Conservation (phyloP, 169 alveolate genomes). For the Neospora caninum region DNA sequence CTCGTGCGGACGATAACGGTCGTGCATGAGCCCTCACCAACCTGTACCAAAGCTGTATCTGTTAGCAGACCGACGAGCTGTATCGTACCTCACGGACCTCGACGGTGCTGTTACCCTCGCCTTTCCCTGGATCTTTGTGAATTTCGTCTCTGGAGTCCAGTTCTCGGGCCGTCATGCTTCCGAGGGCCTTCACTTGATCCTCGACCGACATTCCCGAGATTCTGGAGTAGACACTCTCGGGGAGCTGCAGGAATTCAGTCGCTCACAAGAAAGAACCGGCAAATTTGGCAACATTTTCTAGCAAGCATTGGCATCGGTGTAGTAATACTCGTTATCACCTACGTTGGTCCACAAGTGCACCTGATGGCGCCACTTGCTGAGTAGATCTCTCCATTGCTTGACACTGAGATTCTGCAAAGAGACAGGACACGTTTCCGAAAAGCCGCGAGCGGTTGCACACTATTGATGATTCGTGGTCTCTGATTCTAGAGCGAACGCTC, state of each 20-base stretch:
- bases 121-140: neutral
- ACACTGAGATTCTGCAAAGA: slow-evolving; percentile 12
- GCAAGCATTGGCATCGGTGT: neutral
- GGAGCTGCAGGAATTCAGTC: neutral
- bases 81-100: neutral
- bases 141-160: neutral
- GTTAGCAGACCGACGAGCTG: neutral
- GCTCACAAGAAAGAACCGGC: neutral
- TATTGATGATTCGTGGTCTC: too few species aligned
- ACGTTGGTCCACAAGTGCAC: slow-evolving; percentile 37
- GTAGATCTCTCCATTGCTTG: slow-evolving; percentile 35
- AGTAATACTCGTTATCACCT: neutral
- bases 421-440: neutral
- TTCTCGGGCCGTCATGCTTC: neutral
- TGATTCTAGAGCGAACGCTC: too few species aligned
- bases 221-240: neutral
- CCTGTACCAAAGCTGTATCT: too few species aligned
- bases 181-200: neutral
- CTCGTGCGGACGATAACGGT: neutral
- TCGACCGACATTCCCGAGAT: neutral
- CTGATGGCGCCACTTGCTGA: slow-evolving; percentile 34
- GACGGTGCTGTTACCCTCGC: neutral
- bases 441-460: too few species aligned
- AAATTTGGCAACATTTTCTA: neutral
- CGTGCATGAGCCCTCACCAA: too few species aligned